A percentile compares a stretch with the other conserved stretches of the same genome.
Conservation (phyloP, 2,329 filamentous ascomycete genomes). For the Leptoxyphium fumago region DNA sequence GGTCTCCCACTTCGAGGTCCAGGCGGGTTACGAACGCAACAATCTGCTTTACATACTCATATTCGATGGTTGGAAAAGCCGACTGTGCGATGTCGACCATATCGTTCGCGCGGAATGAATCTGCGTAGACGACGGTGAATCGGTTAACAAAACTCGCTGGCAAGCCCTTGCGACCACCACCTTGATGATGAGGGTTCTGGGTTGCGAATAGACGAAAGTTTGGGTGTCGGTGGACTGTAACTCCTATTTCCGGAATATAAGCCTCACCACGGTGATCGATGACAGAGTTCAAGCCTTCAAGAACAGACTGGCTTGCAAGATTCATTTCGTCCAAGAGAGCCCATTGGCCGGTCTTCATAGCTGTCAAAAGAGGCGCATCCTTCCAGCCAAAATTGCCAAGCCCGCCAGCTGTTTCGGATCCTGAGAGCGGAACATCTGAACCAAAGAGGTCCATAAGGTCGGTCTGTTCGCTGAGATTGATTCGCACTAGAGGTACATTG, state of each 20-base stretch:
- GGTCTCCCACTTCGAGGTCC: constrained; percentile 52
- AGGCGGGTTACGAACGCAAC: constrained; percentile 72
- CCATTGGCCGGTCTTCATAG: constrained; percentile 96
- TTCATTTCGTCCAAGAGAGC: constrained; percentile 98
- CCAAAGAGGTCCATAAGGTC: constrained; percentile 96
- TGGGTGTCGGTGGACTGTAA: constrained; percentile 78
- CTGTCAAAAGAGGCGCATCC: constrained; percentile 85
- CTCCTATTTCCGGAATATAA: constrained; percentile 88
- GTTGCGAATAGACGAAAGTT: constrained; percentile 92
- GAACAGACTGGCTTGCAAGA: constrained; percentile 84
- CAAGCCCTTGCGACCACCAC: constrained; percentile 84
- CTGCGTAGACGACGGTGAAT: constrained; percentile 94
- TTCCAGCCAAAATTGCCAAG: constrained; percentile 69
- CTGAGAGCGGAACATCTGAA: constrained; percentile 88
- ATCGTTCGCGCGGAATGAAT: constrained; percentile 71
- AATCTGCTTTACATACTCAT: constrained; percentile 47
- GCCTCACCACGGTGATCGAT: constrained; percentile 92
- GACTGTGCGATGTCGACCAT: constrained; percentile 66
- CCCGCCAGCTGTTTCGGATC: constrained; percentile 56
- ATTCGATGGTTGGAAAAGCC: constrained; percentile 52
- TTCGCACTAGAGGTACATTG: constrained; percentile 71
- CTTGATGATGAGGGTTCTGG: constrained; percentile 95
- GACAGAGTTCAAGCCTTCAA: constrained; percentile 92
- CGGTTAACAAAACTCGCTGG: constrained; percentile 95
- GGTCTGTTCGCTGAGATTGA: constrained; percentile 96